These are phyloP conservation scores for Malus sieversii DNA, from an alignment of 306 rosid species.

Conservation along the genomic window DNA sequence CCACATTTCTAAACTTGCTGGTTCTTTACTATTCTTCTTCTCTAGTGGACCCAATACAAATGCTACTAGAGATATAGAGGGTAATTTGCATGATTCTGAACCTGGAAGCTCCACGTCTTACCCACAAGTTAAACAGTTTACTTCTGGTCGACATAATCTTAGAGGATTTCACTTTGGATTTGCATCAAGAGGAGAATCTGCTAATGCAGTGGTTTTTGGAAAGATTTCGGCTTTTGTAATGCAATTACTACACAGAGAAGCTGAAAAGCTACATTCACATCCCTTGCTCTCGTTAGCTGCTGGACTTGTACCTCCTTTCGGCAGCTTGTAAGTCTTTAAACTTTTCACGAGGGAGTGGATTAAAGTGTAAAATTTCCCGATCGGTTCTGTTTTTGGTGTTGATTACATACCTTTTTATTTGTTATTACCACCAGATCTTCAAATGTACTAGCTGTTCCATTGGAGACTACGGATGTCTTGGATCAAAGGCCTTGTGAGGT, in stretches of 20 bases:
- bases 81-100: constrained; percentile 32
- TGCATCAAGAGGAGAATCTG: constrained; percentile 31
- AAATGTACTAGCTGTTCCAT: constrained; percentile 46
- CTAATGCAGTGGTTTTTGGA: constrained; percentile 23
- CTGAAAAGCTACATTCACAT: constrained; percentile 38
- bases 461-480: constrained; percentile 40
- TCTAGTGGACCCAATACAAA: constrained; percentile 37
- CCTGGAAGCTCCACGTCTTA: constrained; percentile 18
- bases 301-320: constrained; percentile 68
- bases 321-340: constrained; percentile 50
- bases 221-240: constrained; percentile 44
- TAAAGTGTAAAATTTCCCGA: neutral
- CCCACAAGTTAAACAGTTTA: constrained; percentile 33
- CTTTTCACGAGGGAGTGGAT: constrained; percentile 9
- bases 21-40: constrained; percentile 46
- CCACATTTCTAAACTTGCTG: constrained; percentile 53
- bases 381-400: neutral
- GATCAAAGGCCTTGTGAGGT: constrained; percentile 57
- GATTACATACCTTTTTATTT: constrained; percentile 8
- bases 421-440: constrained; percentile 51
- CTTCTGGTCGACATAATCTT: constrained; percentile 29
- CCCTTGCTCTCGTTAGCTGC: constrained; percentile 64
- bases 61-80: constrained; percentile 30
- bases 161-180: constrained; percentile 39
- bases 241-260: constrained; percentile 48